Base-by-base conservation (phyloP, 805 yeast species). In the Candida chilensis region DNA sequence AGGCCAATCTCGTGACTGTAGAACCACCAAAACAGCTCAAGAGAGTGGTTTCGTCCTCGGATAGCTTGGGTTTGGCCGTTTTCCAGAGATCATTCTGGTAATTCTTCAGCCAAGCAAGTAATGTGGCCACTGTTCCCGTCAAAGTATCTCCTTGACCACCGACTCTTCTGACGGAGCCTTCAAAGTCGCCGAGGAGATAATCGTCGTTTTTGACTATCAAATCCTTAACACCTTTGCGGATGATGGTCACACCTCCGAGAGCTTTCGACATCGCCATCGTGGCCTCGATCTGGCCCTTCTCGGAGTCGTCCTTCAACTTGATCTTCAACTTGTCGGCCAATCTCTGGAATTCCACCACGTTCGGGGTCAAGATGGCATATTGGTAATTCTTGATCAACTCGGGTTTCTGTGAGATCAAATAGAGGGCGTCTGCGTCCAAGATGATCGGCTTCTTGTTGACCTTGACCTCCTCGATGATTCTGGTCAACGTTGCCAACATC, bases 111-210 rank as follows among this genome's bases (percentile, higher is more conserved):
- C 95, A 90, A 4, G 85, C 83, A 20, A 83, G 45, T 44, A 90
- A 62, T 0, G 95, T 79, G 1, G 88, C 87, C n/a, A 87, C 55
- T 16, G 84, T 61, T 0, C 98, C 98, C 1, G 90, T 73, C 24
- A 92, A 52, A 1, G 96, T 82, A 44, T 92, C 98, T 16, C 98
- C 98, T 56, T 92, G 97, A 0, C 98, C 98, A 9, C 96, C 96
- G 5, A 84, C 94, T 32, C 98, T 65, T 45, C 84, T 80, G 29
- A 58, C 53, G 5, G 92, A 78, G 1, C 97, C 96, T 11, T 50
- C 43, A 19, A 60, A 45, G 20, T 63, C 64, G 37, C 66, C 69
- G 3, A 55, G 42, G 5, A 83, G 37, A 4, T 57, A 43, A 4
- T 51, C 45, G 4, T 54, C 60, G 2, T 71, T 72, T 30, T 65